A percentile compares a stretch with the other conserved stretches of the same genome.
Conservation (phyloP, 441 rosid species). For the Adansonia grandidieri region DNA sequence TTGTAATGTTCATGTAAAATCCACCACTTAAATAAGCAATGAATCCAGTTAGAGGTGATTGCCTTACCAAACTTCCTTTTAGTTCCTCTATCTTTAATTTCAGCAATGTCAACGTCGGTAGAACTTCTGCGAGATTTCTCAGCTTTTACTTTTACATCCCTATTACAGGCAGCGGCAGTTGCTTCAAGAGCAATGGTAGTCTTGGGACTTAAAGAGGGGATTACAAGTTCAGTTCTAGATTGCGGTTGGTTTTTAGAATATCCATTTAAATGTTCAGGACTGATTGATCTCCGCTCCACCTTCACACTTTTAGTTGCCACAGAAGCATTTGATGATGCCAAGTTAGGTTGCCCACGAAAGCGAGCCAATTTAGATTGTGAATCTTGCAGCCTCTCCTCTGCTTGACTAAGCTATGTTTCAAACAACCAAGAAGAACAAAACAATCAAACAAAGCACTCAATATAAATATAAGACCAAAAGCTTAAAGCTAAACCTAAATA, state of each 20-base stretch:
- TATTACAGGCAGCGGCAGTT: slow-evolving; percentile 33
- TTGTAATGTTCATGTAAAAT: slow-evolving; percentile 17
- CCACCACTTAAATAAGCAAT: slow-evolving; percentile 15
- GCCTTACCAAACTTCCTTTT: slow-evolving; percentile 74
- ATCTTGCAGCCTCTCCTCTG: slow-evolving; percentile 62
- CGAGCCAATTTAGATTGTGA: slow-evolving; percentile 63
- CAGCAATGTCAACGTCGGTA: slow-evolving; percentile 39
- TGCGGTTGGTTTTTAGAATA: slow-evolving; percentile 38
- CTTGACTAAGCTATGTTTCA: slow-evolving; percentile 64
- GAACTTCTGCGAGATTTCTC: slow-evolving; percentile 48
- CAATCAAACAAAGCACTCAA: background rate
- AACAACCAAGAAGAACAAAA: slow-evolving; percentile 18
- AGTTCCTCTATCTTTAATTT: slow-evolving; percentile 50
- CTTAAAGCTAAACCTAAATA: background rate
- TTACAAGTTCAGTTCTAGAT: slow-evolving; percentile 53
- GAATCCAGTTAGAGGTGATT: slow-evolving; percentile 11
- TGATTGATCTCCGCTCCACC: slow-evolving; percentile 43
- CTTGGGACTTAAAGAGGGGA: slow-evolving; percentile 53
- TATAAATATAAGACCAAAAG: background rate
- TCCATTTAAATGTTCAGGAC: slow-evolving; percentile 39
- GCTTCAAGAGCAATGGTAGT: slow-evolving; percentile 31
- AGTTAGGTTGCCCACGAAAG: slow-evolving; percentile 45
- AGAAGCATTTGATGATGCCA: slow-evolving; percentile 34
- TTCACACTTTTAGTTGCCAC: slow-evolving; percentile 35
- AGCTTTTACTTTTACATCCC: slow-evolving; percentile 38